These are phyloP conservation scores for Sambucus nigra DNA, from an alignment of 129 eudicot species.

Conservation along the genomic window DNA sequence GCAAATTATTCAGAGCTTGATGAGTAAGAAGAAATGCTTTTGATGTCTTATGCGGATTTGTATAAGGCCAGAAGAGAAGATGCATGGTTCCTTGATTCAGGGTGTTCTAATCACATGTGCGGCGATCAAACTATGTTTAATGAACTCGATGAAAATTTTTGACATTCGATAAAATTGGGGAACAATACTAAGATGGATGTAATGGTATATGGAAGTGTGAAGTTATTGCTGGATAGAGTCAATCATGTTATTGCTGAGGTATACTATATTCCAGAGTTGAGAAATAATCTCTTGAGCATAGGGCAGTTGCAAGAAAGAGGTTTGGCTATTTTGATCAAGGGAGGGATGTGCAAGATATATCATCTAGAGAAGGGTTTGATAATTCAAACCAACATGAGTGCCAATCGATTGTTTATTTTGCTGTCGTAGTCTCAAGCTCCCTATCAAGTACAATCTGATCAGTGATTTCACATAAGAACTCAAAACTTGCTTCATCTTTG, in stretches of 20 bases:
- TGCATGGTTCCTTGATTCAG: background rate
- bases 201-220: background rate
- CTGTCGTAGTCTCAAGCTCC: background rate
- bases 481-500: background rate
- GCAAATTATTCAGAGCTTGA: background rate
- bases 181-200: background rate
- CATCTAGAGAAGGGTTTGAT: background rate
- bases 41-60: background rate
- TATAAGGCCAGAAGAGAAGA: background rate
- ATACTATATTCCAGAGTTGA: background rate
- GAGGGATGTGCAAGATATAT: background rate
- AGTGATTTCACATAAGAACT: too few relatives aligned
- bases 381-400: background rate
- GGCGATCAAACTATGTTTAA: background rate
- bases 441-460: too few relatives aligned
- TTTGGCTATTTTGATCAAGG: background rate
- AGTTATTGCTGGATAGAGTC: background rate
- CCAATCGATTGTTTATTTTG: background rate
- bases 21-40: background rate
- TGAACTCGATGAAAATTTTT: background rate
- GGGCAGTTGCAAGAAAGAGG: constrained; percentile 4
- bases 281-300: background rate
- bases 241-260: background rate
- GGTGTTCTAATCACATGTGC: constrained; percentile 1
- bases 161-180: background rate